Conservation (phyloP, 1,284 basidiomycete genomes). For the Tilletiopsis washingtonensis region DNA sequence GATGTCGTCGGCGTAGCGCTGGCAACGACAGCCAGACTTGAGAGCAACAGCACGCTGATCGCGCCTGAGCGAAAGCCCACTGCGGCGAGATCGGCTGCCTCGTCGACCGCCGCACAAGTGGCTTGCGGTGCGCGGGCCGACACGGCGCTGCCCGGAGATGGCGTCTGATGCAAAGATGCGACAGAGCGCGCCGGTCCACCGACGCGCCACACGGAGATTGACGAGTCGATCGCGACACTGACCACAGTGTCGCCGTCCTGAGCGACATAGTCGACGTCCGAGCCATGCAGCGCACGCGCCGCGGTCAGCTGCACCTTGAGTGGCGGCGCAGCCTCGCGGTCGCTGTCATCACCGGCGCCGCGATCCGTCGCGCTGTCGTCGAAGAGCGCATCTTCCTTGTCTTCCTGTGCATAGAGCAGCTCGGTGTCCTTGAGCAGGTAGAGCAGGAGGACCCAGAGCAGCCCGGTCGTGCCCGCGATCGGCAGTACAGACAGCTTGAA, state of each 20-base stretch:
- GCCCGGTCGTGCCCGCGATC: conserved; percentile 66
- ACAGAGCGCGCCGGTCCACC: no score
- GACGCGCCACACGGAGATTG: conserved; percentile 20
- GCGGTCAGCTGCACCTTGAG: conserved; percentile 58
- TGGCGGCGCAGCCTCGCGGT: conserved; percentile 10
- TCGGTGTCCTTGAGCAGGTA: conserved; percentile 88
- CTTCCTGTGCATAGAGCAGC: conserved; percentile 71
- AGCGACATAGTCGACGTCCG: conserved; percentile 74
- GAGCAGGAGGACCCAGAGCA: conserved; percentile 70
- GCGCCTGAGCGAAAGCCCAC: no score
- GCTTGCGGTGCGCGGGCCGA: no score
- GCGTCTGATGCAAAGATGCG: no score
- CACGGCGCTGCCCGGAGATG: no score
- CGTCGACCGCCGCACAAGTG: no score
- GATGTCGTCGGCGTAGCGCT: no score
- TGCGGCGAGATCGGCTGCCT: no score
- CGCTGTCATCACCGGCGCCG: conserved; percentile 43
- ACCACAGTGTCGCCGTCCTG: conserved; percentile 63
- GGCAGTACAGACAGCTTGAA: conserved; percentile 76
- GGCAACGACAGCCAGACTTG: no score
- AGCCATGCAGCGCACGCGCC: conserved; percentile 65
- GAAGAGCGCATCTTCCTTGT: conserved; percentile 46
- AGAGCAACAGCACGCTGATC: no score
- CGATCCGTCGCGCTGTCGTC: conserved; percentile 27
- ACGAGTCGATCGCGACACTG: conserved; percentile 63